These are phyloP conservation scores for Aspergillus saccharolyticus DNA, from an alignment of 495 filamentous ascomycete genomes.

Conservation along the genomic window DNA sequence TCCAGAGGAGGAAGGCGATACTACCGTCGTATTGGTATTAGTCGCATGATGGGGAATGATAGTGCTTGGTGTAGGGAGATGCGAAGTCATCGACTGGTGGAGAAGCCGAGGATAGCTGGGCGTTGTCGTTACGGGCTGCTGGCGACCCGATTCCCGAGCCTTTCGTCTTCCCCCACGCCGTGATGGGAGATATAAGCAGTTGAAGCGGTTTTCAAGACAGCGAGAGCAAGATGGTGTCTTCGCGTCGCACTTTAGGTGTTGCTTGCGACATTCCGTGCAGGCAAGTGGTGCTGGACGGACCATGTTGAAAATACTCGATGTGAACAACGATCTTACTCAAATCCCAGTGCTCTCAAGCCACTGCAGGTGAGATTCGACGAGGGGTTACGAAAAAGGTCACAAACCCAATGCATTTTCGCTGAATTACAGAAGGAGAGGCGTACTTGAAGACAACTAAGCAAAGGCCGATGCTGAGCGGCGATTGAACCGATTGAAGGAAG, in stretches of 20 bases:
- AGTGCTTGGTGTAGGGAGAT: neutral
- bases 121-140: neutral
- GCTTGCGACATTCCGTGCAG: constrained; percentile 41
- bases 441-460: neutral
- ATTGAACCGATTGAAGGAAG: neutral
- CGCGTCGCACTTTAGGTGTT: constrained; percentile 41
- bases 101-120: neutral
- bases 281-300: constrained; percentile 23
- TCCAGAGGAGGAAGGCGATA: constrained; percentile 7
- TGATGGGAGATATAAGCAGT: constrained; percentile 36
- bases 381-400: neutral
- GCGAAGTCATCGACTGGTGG: constrained; percentile 12
- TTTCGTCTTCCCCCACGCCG: constrained; percentile 35
- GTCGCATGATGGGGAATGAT: constrained; percentile 10
- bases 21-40: constrained; percentile 9
- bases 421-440: neutral
- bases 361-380: neutral
- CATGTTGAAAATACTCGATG: neutral
- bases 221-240: constrained; percentile 33
- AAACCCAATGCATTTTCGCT: neutral
- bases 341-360: neutral
- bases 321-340: neutral
- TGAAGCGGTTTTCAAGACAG: constrained; percentile 24
- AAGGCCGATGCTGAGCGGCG: neutral
- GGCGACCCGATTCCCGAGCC: constrained; percentile 17